Evolutionary conservation across 352 stramenopile species (phyloP), one percentile per base, ranked within the genome.

Genomic region (Globisporangium cystogenes): DNA sequence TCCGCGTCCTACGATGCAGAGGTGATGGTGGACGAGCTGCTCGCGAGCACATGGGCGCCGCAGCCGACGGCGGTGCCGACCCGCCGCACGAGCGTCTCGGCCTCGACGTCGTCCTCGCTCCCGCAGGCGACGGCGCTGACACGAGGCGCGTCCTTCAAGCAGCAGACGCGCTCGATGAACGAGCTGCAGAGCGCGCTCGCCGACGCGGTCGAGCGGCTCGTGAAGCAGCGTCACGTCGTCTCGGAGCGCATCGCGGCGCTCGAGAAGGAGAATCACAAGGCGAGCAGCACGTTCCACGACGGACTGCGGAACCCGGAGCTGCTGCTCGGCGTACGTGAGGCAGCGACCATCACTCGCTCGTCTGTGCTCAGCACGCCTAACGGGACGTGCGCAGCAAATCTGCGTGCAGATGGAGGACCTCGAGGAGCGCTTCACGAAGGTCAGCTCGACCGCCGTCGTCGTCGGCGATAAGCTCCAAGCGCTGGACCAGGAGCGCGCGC

Each of bases 391-490:
- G 37, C n/a, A 92, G 76, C 60, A 83, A 51, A 85, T 92, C 27
- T 88, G 76, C 53, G 64, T 62, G 18, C 76, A 90, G 53, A 87
- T 93, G 77, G 82, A 90, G 50, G 82, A 90, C 48, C 57, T 93
- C 26, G 82, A 93, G 62, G 80, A 93, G 60, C 76, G 82, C 41
- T 93, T 93, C 55, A 86, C 79, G 18, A 93, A 93, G 70, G 79
- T 93, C 51, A 93, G 82, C 48, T 87, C 80, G n/a, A 83, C 82
- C 0, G 82, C 82, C 8, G 72, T 93, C 20, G 62, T 82, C 11
- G 86, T 93, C 41, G 82, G 82, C 29, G 79, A 90, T 48, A 67
- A 66, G n/a, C 53, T 93, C 10, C 68, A 77, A 18, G 71, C 64
- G 15, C 62, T 93, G 42, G 79, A 93, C 52, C 67, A 72, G 14